A percentile compares a stretch with the other conserved stretches of the same genome.
Conservation (phyloP, 495 filamentous ascomycete genomes). For the Aspergillus egyptiacus region DNA sequence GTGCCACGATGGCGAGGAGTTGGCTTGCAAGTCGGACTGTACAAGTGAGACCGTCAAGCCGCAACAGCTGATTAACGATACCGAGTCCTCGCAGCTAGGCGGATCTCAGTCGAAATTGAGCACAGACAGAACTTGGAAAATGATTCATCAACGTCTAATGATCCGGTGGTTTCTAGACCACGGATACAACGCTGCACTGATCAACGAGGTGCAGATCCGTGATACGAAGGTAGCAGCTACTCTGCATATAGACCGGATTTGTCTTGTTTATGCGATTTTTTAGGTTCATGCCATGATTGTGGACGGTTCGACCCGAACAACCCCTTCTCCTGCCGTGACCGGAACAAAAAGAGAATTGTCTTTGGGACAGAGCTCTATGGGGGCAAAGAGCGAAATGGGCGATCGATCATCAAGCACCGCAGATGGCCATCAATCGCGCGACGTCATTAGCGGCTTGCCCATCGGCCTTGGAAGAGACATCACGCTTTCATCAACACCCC, state of each 20-base stretch:
- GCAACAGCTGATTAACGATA: neutral
- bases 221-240: conserved; percentile 50
- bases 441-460: too few species aligned
- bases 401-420: too few species aligned
- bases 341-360: too few species aligned
- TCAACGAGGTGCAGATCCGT: conserved; percentile 53
- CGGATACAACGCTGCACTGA: conserved; percentile 52
- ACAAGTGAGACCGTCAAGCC: neutral
- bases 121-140: too few species aligned
- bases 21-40: neutral
- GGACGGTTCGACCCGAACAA: conserved; percentile 23
- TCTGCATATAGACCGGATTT: too few species aligned
- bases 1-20: conserved; percentile 51
- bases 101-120: neutral
- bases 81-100: neutral
- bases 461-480: too few species aligned
- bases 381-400: neutral
- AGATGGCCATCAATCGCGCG: too few species aligned
- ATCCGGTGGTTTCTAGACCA: conserved; percentile 42
- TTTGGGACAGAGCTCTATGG: neutral
- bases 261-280: neutral
- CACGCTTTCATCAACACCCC: too few species aligned
- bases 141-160: conserved; percentile 38
- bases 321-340: too few species aligned
- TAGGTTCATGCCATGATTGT: conserved; percentile 44